Conservation (phyloP, 2,329 filamentous ascomycete genomes). For the Meredithiella fracta region DNA sequence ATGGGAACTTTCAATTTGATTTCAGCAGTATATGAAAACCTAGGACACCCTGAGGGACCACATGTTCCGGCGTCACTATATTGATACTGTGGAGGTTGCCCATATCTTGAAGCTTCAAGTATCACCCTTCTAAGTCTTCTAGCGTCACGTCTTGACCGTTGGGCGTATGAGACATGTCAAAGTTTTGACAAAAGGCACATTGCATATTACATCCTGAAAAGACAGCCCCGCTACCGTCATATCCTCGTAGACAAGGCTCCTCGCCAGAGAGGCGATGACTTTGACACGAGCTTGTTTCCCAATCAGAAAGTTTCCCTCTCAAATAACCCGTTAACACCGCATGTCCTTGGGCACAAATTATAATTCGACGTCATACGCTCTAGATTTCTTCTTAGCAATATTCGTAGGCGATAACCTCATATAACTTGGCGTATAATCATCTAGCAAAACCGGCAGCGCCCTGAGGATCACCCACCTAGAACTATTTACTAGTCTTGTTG, state of each 20-base stretch:
- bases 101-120: conserved; percentile 62
- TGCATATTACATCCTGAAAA: conserved; percentile 60
- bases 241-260: conserved; percentile 70
- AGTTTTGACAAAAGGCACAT: conserved; percentile 67
- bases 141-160: conserved; percentile 66
- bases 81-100: conserved; percentile 86
- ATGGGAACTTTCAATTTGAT: conserved; percentile 56
- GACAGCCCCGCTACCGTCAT: conserved; percentile 63
- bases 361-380: conserved; percentile 56
- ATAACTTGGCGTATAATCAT: conserved; percentile 59
- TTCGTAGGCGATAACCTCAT: conserved; percentile 50
- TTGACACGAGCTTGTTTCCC: conserved; percentile 64
- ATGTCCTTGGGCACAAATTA: conserved; percentile 64
- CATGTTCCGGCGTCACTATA: conserved; percentile 71
- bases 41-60: conserved; percentile 66
- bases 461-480: conserved; percentile 27
- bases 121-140: conserved; percentile 68
- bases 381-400: conserved; percentile 54
- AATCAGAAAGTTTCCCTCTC: conserved; percentile 64
- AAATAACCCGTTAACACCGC: conserved; percentile 67
- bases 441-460: conserved; percentile 52
- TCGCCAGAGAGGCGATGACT: conserved; percentile 69
- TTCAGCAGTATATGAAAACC: conserved; percentile 58
- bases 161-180: conserved; percentile 68
- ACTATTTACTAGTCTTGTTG: background rate